Evolutionary conservation across 1,139 yeast species (phyloP), one percentile per base, ranked within the genome.

Genomic region (Taiozyma onychis): DNA sequence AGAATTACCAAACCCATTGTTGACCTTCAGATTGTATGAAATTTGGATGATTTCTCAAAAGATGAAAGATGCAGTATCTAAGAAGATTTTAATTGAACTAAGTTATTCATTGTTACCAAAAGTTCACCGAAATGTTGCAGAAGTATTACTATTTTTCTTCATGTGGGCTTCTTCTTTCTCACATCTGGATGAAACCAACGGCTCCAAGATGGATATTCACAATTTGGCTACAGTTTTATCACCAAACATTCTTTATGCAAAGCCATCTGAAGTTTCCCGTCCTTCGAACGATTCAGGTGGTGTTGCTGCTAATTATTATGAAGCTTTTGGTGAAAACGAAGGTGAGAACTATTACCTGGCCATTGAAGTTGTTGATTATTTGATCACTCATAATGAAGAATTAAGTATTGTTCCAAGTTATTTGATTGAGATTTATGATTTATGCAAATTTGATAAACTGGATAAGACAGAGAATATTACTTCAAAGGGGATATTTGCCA

Each of bases 151-250:
- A 39, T 84, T 85, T 56, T 95, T 95, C 66, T 80, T 95, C 66
- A 85, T 85, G 66, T 93, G 99, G 98, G 95, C 91, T 2, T 91
- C 98, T 0, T 88, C 98, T 6, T 95, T 95, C 70, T 88, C 98
- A 1, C 93, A 88, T 59, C 80, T 87, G 54, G 95, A 86, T 61
- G 89, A 86, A 60, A 88, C 85, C 58, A 80, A 80, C 27, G 99
- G 99, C 0, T 90, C 97, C 8, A 93, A 91, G 70, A 95, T 95
- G 99, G 98, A 93, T 65, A 80, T 87, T 37, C 96, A 91, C 65
- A 95, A 95, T 66, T 75, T 95, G 54, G 96, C 99, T 1, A 93
- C 99, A 0, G 99, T 95, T 6, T 78, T 95, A 48, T 88, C 98
- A 0, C 99, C 99, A 1, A 95, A 93, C 61, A 83, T 95, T 45